Evolutionary conservation across 495 filamentous ascomycete genomes (phyloP).

Genomic region (Trichoderma gamsii): DNA sequence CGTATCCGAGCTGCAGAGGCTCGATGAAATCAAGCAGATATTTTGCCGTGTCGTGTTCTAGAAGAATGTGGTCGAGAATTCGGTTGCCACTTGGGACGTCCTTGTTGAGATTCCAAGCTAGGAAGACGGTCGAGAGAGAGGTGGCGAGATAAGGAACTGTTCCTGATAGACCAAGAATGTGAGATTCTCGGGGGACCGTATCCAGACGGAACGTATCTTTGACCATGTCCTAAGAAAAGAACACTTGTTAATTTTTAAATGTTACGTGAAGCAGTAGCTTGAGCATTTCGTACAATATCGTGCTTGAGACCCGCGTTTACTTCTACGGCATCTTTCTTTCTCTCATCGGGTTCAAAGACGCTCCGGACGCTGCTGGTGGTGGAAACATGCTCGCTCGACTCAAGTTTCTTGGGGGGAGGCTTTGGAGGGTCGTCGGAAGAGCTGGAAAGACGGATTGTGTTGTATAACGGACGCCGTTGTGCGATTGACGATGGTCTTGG

Average conservation of each 20-base stretch:
- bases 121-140: conserved; percentile 77
- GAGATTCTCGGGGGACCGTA: conserved; percentile 73
- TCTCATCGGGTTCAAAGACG: conserved; percentile 39
- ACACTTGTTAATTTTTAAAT: not conserved
- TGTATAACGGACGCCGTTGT: not conserved
- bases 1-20: conserved; percentile 88
- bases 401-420: conserved; percentile 39
- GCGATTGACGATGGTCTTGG: not conserved
- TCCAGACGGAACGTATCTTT: conserved; percentile 79
- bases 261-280: too few relatives aligned
- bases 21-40: conserved; percentile 73
- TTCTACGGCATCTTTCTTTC: conserved; percentile 45
- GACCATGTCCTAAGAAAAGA: conserved; percentile 57
- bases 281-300: conserved; percentile 62
- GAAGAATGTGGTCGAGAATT: conserved; percentile 43
- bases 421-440: not conserved
- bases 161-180: conserved; percentile 78
- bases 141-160: conserved; percentile 87
- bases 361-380: conserved; percentile 50
- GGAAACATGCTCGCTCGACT: conserved; percentile 54
- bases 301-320: conserved; percentile 62
- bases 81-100: conserved; percentile 55
- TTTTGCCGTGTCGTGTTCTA: conserved; percentile 66
- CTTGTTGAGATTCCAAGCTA: conserved; percentile 74
- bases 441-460: conserved; percentile 6